Evolutionary conservation across 2,329 filamentous ascomycete species (phyloP), one percentile per base, ranked within the genome.

Genomic region (Cercospora sp.): DNA sequence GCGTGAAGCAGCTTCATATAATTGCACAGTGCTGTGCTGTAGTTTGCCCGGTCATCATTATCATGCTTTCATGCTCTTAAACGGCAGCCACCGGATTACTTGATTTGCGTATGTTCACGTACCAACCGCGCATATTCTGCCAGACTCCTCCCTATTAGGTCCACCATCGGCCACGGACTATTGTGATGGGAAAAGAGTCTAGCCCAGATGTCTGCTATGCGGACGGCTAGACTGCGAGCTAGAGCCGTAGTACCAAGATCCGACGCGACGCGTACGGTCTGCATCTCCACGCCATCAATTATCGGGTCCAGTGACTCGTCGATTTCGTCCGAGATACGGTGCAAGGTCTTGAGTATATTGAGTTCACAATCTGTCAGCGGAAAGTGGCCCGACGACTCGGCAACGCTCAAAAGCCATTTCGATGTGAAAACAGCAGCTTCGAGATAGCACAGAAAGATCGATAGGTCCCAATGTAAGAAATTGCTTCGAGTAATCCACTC

Each of bases 91-190:
- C 37, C 16, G 16, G 16, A 9, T 43, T 24, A 49, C 9, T 49
- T 24, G 1, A 18, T 59, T n/a, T 21, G n/a, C 13, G 55, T 32
- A 6, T 13, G 6, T 34, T 8, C 10, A 6, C 57, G 57, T 12
- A 60, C 8, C 16, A 60, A 9, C 3, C 57, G 28, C 12, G 61
- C 43, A 18, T 63, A 63, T 21, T 49, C 45, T n/a, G 13, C 24
- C 26, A 63, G 26, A 37, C 61, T 63, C 16, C 26, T 51, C 3
- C 61, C 61, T 26, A 63, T 63, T 9, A 63, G 61, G 7, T 63
- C 61, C 12, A 63, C 61, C 21, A 63, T 51, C 4, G 61, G 40
- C 61, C 61, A 63, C 16, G 61, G 61, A 32, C 61, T 63, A 12
- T 63, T 63, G 16, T 63, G 61, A 18, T 51, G 40, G 4, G 21